Base-by-base conservation (phyloP, 2,329 filamentous ascomycete genomes). In the Bipolaris sorokiniana region DNA sequence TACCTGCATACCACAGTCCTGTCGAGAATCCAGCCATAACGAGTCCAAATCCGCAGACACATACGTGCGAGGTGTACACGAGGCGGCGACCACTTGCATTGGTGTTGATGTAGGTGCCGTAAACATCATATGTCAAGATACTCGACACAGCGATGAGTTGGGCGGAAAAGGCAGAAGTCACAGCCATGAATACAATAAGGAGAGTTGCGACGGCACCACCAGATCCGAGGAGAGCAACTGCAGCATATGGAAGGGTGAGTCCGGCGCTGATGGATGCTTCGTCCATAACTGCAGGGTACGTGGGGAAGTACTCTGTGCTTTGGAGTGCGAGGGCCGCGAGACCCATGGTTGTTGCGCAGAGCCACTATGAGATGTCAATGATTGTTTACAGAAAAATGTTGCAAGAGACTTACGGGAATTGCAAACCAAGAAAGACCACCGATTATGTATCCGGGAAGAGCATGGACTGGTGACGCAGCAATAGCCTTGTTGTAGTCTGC, bases 51-150 rank as follows among this genome's bases (percentile, higher is more conserved):
- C 86, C 81, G 40, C 94, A 78, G 56, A 89, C 92, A 63, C 87
- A 86, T 23, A 84, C 78, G 74, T 97, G 90, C 20, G 86, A 91
- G 75, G 92, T 89, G 76, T 88, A 90, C 36, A 97, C 92, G 3
- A 97, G 84, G 20, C 84, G 84, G 69, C 85, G 88, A 13, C 92
- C 92, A 48, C 84, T 88, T 3, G 92, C 92, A 0, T 79, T 73
- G 0, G 91, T 90, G 63, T 95, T 89, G 78, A 96, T 85, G 73
- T 96, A 96, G 15, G 50, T 92, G 52, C 91, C 88, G 78, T 95
- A 96, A 62, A 95, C 84, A 69, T 96, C 92, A 72, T 95, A 96
- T 0, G 92, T 95, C 76, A 89, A 86, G 73, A 96, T 96, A 3
- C 90, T 92, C 1, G 90, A 93, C 1, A 96, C 91, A 1, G 93